phyloP scores from a whole-genome alignment of 2,329 filamentous ascomycete species.

The Colletotrichum acutatum region DNA sequence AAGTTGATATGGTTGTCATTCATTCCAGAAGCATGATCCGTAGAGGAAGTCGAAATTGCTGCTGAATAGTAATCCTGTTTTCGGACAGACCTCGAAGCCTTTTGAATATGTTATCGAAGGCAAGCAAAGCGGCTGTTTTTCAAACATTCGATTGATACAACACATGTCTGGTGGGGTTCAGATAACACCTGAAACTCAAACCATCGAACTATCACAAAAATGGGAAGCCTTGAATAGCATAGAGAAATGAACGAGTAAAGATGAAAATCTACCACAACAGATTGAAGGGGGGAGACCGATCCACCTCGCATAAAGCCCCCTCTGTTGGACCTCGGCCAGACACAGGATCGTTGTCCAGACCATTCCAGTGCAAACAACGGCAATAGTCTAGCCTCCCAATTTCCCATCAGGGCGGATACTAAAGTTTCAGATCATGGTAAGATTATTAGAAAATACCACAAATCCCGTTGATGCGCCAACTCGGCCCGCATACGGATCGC shows the following conservation, averaged over 20 bases:
- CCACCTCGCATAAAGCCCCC: neutral
- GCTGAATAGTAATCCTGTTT: neutral
- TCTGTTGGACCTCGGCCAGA: neutral
- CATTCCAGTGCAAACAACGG: neutral
- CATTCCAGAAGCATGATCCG: too few species aligned
- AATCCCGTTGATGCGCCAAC: neutral
- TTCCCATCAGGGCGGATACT: neutral
- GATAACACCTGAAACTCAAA: neutral
- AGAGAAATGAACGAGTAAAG: neutral
- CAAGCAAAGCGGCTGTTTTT: neutral
- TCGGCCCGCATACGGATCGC: neutral
- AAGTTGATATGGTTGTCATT: too few species aligned
- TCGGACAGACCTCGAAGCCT: neutral
- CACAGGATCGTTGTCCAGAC: neutral
- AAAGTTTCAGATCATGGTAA: neutral
- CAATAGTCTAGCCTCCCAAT: neutral
- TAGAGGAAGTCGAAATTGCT: neutral
- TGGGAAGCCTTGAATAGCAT: too few species aligned
- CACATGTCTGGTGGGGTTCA: neutral
- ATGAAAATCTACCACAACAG: neutral
- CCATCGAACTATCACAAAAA: neutral
- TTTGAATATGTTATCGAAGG: neutral
- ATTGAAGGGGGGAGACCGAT: neutral
- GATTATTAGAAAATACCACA: neutral
- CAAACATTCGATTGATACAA: neutral